Evolutionary conservation across 495 filamentous ascomycete genomes (phyloP), one percentile per base, ranked within the genome.

Genomic region (Talaromyces adpressus): DNA sequence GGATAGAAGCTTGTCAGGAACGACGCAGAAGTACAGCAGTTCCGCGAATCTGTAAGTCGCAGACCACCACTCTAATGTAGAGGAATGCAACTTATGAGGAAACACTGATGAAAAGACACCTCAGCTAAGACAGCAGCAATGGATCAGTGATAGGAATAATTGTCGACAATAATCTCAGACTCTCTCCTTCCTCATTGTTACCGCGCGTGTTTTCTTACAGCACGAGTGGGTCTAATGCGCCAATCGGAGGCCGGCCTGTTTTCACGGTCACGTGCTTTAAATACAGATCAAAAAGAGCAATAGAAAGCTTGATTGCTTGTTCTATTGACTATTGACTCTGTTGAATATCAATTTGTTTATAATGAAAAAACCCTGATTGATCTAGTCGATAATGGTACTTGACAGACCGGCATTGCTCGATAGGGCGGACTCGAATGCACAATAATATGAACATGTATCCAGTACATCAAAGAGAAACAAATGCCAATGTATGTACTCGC

Each of bases 1-100:
- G 52, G 56, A 58, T 58, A 34, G 56, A 56, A 58, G 56, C 56
- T 58, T 58, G 56, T 20, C 56, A 58, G 56, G 54, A 57, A 58
- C 56, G 56, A n/a, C 36, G 56, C 14, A 56, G 14, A 36, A 32
- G 20, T 16, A 36, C 18, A 11, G 56, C 27, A 58, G 56, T 36
- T 11, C 56, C 27, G 56, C 56, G 56, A 32, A 36, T 32, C 16
- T 32, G 30, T 27, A n/a, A 56, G 20, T 56, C 20, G 27, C 5
- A 22, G 23, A 56, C 27, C 52, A 56, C 52, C 52, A 56, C 52
- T 27, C 52, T 56, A 29, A 29, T 56, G 22, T 16, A 25, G 27
- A 25, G 27, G 52, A 25, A 27, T 29, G 52, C 52, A 27, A 30
- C 2, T 27, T 56, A 29, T 56, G 11, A 56, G 22, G 22, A 25